Base-by-base conservation (phyloP, 352 stramenopile genomes). In the Pythium rhizo-oryzae region DNA sequence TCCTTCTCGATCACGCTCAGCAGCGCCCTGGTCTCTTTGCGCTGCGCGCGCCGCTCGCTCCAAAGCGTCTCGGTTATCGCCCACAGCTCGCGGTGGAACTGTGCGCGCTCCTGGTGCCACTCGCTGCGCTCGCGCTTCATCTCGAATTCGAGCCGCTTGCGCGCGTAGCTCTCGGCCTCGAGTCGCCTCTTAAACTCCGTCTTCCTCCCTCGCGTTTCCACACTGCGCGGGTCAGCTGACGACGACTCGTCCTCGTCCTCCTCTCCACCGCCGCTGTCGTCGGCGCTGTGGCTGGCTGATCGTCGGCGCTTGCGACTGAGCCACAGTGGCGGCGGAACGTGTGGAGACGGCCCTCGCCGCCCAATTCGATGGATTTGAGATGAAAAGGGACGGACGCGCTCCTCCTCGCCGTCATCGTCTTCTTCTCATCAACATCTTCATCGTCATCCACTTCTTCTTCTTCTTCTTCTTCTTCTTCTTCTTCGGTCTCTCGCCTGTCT, bases 31-130 rank as follows among this genome's bases (percentile, higher is more conserved):
- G 59, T 66, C 23, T 66, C 47, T 12, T 47, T 3, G 8, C 54
- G 47, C 46, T 66, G 47, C 2, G 47, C 28, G 28, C 50, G 18
- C 0, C 59, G 47, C 50, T 66, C 59, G n/a, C 13, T 49, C 50
- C 28, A 35, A 30, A 66, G 51, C 47, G 54, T 51, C 18, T 46
- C 49, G 21, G 24, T 47, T 49, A 66, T 66, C 4, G 59, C 21
- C 4, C 18, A 11, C 0, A 66, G 15, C 16, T 49, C 47, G 7
- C n/a, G 4, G 33, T 53, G 59, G 19, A 59, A 39, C 30, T 49
- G n/a, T 12, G 18, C 24, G 6, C 59, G 47, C 37, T 66, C 59
- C 1, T 18, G 8, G 12, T 44, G 46, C 41, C 50, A 28, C n/a
- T 33, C 51, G 44, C 5, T 35, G 46, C 28, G 35, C 12, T 64